A percentile compares a stretch with the other conserved stretches of the same genome.
These are phyloP conservation scores for Phytophthora pluvialis DNA, from an alignment of 352 stramenopile species.

Conservation along the genomic window DNA sequence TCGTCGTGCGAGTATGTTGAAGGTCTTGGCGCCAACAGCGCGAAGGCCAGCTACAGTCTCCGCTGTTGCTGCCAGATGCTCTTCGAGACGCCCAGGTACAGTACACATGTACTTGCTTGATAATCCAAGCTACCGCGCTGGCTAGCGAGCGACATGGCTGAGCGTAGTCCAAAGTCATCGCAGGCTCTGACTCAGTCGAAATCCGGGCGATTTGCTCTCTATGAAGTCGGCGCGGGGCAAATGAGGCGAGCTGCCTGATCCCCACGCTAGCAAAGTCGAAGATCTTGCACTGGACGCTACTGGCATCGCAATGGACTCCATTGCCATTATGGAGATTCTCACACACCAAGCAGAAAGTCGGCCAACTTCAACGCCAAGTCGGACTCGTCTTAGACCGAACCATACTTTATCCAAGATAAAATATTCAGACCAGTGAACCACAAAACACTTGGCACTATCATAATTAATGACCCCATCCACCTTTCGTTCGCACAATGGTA, in stretches of 20 bases:
- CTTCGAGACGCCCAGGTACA: background rate
- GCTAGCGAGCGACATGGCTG: background rate
- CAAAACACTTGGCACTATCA: slow-evolving; percentile 12
- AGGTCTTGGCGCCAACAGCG: too few relatives aligned
- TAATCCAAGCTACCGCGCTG: slow-evolving; percentile 4
- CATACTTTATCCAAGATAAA: slow-evolving; percentile 29
- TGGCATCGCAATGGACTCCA: background rate
- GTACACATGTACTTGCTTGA: background rate
- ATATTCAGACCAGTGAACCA: slow-evolving; percentile 18
- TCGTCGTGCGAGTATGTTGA: slow-evolving; percentile 12
- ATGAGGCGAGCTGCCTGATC: background rate
- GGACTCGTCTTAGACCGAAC: background rate
- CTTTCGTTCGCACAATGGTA: slow-evolving; percentile 25
- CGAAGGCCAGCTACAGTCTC: background rate
- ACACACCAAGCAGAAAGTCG: slow-evolving; percentile 6
- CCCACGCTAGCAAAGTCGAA: slow-evolving; percentile 11
- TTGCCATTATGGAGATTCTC: too few relatives aligned
- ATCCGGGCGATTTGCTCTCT: slow-evolving; percentile 20
- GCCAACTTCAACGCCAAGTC: slow-evolving; percentile 20
- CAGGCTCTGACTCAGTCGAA: slow-evolving; percentile 16
- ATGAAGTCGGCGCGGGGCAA: background rate
- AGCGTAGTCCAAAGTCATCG: background rate
- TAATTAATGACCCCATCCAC: slow-evolving; percentile 21
- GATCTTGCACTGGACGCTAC: slow-evolving; percentile 4
- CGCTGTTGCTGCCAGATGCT: slow-evolving; percentile 14